phyloP scores from a whole-genome alignment of 257 asterid genomes.

The Fraxinus quadrangulata region DNA sequence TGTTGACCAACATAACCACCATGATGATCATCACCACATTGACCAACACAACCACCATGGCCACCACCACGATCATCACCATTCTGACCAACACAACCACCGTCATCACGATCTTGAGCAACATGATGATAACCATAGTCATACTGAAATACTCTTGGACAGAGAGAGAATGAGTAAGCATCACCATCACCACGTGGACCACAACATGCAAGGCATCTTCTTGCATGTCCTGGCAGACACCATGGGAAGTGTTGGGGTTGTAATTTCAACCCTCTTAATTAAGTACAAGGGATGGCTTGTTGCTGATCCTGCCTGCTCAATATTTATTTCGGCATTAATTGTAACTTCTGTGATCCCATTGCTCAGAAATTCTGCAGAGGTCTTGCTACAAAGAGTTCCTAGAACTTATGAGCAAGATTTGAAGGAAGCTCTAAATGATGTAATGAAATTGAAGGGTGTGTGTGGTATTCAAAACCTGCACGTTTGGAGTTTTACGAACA shows the following conservation, averaged over 20 bases:
- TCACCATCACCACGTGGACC: conserved; percentile 88
- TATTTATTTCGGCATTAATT: conserved; percentile 79
- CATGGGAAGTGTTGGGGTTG: conserved; percentile 94
- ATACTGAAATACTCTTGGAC: conserved; percentile 28
- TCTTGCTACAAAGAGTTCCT: conserved; percentile 89
- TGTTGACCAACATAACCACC: conserved; percentile 20
- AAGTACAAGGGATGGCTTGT: conserved; percentile 94
- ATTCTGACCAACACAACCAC: conserved; percentile 24
- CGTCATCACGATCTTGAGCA: conserved; percentile 24
- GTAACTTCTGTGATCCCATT: conserved; percentile 83
- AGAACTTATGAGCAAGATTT: conserved; percentile 68
- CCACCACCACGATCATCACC: conserved; percentile 23
- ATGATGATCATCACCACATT: conserved; percentile 24
- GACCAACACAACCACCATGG: conserved; percentile 27
- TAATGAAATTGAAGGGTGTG: conserved; percentile 67
- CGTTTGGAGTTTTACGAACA: conserved; percentile 84
- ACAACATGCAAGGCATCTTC: conserved; percentile 98
- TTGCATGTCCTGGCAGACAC: conserved; percentile 97
- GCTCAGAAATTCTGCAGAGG: conserved; percentile 90
- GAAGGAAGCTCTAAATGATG: conserved; percentile 51
- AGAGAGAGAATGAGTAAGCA: conserved; percentile 36
- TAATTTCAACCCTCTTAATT: conserved; percentile 79
- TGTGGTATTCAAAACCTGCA: conserved; percentile 71
- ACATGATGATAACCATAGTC: conserved; percentile 30
- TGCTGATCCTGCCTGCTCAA: conserved; percentile 96